Evolutionary conservation across 768 basidiomycete species (phyloP), one percentile per base, ranked within the genome.

Genomic region (Heimioporus sp.): DNA sequence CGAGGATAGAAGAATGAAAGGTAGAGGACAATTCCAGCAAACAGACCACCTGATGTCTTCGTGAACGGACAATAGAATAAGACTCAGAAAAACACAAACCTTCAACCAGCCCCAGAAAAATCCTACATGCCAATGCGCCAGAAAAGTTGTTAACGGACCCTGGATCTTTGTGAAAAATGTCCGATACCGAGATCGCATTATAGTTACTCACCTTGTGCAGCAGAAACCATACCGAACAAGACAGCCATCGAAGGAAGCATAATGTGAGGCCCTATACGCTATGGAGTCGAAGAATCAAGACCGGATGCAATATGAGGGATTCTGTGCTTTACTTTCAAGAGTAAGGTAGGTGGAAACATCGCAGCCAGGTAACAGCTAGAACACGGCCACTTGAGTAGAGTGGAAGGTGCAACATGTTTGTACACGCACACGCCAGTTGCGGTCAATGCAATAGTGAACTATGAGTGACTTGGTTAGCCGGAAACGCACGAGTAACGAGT

Each of bases 161-260:
- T 50, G 15, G 38, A n/a, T 30, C 37, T 9, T 10, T 2, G 41
- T 56, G 17, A 58, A 34, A 5, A 34, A 28, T 31, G 34, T 2
- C 31, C 6, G 16, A 2, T 28, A 16, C 5, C 10, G 32, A 16
- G 35, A 31, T 24, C 24, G 24, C 24, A 4, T 11, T 16, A 52
- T 19, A 11, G 41, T 5, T 6, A 0, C 38, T 49, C 45, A 78
- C 83, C 85, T 74, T 87, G 86, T 32, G 80, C 69, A 10, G 81
- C 73, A 10, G 79, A 77, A 13, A 83, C 76, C 12, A 85, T 42
- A 10, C 87, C 87, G 87, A 86, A 88, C 2, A 80, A 62, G 0
- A 76, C 73, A 30, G 85, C 67, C 77, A 87, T 81, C 0, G 77
- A 63, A 0, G 87, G 85, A 59, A 86, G 74, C 40, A 80, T 67